These are phyloP conservation scores for Cucumis melo DNA, from an alignment of 306 rosid species.

Conservation along the genomic window DNA sequence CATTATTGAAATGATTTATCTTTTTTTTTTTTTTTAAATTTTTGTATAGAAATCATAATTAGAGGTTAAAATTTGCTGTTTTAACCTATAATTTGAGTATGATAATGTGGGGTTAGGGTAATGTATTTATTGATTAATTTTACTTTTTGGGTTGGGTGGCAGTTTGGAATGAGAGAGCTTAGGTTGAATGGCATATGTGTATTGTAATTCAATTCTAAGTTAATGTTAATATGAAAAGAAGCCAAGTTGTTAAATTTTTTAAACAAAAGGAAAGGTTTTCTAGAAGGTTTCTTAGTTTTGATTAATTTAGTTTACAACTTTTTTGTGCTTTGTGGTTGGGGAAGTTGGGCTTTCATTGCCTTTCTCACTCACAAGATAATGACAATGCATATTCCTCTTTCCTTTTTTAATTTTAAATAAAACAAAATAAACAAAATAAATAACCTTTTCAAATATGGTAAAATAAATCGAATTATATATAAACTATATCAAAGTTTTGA, in stretches of 20 bases:
- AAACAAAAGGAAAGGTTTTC: background rate
- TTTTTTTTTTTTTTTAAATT: no score
- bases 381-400: no score
- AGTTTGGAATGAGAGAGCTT: background rate
- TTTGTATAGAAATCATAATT: no score
- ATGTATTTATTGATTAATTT: background rate
- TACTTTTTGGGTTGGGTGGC: background rate
- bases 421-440: no score
- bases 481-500: no score
- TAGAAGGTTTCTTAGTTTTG: background rate
- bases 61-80: no score
- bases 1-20: background rate
- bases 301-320: background rate
- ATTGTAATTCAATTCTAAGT: background rate
- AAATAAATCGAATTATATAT: no score
- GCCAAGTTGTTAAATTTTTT: background rate
- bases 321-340: background rate
- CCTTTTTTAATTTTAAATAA: no score
- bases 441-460: no score
- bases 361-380: background rate
- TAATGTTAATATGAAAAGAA: background rate
- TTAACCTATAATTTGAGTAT: no score
- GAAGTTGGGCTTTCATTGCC: background rate
- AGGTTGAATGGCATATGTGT: background rate
- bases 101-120: background rate